Percentiles rank a stretch among this genome's conserved stretches.
Evolutionary conservation across 495 filamentous ascomycete species (phyloP).

Genomic region (Podospora fimiseda): DNA sequence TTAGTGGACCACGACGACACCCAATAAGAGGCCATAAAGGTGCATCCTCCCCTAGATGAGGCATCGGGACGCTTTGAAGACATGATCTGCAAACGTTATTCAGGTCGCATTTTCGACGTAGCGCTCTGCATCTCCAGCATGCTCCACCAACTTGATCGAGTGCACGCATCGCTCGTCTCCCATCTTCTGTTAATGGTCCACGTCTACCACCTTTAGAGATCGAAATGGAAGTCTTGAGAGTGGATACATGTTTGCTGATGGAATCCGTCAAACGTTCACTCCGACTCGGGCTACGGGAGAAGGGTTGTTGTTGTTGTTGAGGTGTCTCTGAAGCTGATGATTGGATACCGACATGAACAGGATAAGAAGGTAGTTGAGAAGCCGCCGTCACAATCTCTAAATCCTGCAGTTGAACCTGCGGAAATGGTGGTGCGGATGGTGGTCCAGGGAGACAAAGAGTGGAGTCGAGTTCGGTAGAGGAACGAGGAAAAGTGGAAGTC

Average conservation of each 20-base stretch:
- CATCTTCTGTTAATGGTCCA: slow-evolving; percentile 22
- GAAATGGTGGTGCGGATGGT: neutral
- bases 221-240: slow-evolving; percentile 22
- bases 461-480: slow-evolving; percentile 13
- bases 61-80: slow-evolving; percentile 24
- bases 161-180: slow-evolving; percentile 22
- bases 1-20: slow-evolving; percentile 27
- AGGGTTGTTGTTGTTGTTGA: slow-evolving; percentile 3
- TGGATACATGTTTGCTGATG: slow-evolving; percentile 28
- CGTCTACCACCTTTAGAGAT: slow-evolving; percentile 25
- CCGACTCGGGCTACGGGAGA: slow-evolving; percentile 20
- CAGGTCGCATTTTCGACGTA: slow-evolving; percentile 28
- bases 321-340: too few species aligned
- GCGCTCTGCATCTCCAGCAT: slow-evolving; percentile 33
- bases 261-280: slow-evolving; percentile 24
- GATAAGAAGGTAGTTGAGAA: too few species aligned
- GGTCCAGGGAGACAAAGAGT: slow-evolving; percentile 7
- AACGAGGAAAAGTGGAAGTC: slow-evolving; percentile 8
- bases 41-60: slow-evolving; percentile 23
- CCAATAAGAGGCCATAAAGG: slow-evolving; percentile 31
- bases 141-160: slow-evolving; percentile 24
- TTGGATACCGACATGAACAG: too few species aligned
- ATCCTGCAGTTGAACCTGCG: neutral
- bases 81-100: slow-evolving; percentile 26
- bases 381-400: neutral